phyloP scores from a whole-genome alignment of 352 stramenopile species.

The Lagenidium sp. region DNA sequence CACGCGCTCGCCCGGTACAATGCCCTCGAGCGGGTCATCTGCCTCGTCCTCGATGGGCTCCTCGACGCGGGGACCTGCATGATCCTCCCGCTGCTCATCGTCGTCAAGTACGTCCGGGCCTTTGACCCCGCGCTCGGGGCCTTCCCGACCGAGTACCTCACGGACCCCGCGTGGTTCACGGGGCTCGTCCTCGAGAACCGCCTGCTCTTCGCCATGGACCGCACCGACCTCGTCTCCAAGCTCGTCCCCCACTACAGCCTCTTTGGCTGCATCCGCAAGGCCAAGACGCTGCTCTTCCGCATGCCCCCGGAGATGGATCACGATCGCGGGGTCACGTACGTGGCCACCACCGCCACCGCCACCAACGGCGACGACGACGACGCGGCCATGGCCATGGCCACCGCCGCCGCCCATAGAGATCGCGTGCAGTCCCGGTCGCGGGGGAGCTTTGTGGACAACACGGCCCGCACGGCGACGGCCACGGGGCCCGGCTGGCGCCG shows the following conservation, averaged over 20 bases:
- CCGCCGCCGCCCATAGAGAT: no score
- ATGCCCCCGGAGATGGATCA: slow-evolving; percentile 7
- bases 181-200: slow-evolving; percentile 14
- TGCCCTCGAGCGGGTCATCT: slow-evolving; percentile 12
- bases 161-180: slow-evolving; percentile 13
- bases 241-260: slow-evolving; percentile 15
- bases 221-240: slow-evolving; percentile 10
- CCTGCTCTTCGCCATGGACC: slow-evolving; percentile 15
- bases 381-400: no score
- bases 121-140: slow-evolving; percentile 8
- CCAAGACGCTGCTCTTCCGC: slow-evolving; percentile 8
- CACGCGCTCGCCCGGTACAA: slow-evolving; percentile 10
- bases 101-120: slow-evolving; percentile 11
- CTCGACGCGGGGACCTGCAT: slow-evolving; percentile 11
- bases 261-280: slow-evolving; percentile 12
- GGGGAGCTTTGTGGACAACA: no score
- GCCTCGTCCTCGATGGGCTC: slow-evolving; percentile 8
- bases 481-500: slow-evolving; percentile 15
- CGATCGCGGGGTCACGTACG: slow-evolving; percentile 7
- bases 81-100: slow-evolving; percentile 10
- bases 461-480: no score
- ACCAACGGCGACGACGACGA: no score
- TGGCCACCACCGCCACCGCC: no score
- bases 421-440: no score
- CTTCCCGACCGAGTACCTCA: slow-evolving; percentile 10